These are phyloP conservation scores for Ceratocystis ficicola DNA, from an alignment of 2,329 filamentous ascomycete genomes.

Conservation along the genomic window DNA sequence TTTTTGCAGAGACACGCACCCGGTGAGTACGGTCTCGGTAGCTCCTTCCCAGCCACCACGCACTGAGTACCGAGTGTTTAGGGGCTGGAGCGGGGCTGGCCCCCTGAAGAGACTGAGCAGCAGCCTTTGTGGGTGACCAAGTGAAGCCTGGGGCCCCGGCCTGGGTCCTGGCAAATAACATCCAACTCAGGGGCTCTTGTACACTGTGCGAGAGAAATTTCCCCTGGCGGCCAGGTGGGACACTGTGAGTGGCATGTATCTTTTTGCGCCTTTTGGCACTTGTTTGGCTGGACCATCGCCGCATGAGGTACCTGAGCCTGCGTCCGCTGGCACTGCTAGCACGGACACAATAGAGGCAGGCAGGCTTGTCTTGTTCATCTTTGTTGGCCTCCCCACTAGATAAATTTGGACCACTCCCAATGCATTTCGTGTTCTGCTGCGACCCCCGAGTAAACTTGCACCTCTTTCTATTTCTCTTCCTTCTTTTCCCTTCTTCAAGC, in stretches of 20 bases:
- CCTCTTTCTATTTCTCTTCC: constrained; percentile 22
- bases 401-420: constrained; percentile 23
- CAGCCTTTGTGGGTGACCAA: constrained; percentile 4
- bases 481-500: constrained; percentile 20
- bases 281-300: constrained; percentile 11
- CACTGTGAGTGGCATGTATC: constrained; percentile 16
- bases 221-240: constrained; percentile 20
- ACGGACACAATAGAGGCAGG: constrained; percentile 16
- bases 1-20: constrained; percentile 16
- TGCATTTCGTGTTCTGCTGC: constrained; percentile 22
- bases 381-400: constrained; percentile 23
- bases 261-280: not conserved
- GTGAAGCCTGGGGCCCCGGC: constrained; percentile 8
- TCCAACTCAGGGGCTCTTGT: constrained; percentile 21
- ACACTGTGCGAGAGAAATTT: constrained; percentile 19
- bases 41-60: constrained; percentile 22
- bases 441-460: constrained; percentile 19
- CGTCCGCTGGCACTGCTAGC: constrained; percentile 13
- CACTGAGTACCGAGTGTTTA: constrained; percentile 21
- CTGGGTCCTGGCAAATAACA: constrained; percentile 7
- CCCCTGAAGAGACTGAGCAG: constrained; percentile 16
- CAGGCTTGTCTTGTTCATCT: constrained; percentile 16
- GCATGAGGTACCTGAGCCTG: constrained; percentile 22
- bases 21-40: constrained; percentile 14
- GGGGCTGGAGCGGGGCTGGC: constrained; percentile 17